Base-by-base conservation (phyloP, 2,329 filamentous ascomycete genomes). In the Gnomoniopsis sp. region DNA sequence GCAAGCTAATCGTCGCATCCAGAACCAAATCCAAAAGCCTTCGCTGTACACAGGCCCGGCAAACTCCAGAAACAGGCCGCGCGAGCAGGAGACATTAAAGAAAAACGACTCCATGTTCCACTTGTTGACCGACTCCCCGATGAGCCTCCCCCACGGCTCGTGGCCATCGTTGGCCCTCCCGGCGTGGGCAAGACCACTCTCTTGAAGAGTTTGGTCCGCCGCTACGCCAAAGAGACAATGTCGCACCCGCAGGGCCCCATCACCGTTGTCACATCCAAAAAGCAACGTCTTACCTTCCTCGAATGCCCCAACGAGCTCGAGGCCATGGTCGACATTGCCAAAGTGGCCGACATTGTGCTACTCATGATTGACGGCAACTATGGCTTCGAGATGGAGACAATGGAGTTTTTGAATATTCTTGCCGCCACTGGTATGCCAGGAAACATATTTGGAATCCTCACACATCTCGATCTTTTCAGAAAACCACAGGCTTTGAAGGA, bases 331-430 rank as follows among this genome's bases (percentile, higher is more conserved):
- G 95, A 99, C 74, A 84, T 97, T 58, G 91, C 95, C 60, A 99
- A 99, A 75, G 90, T 99, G 47, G 95, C 96, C 19, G 95, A 99
- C 72, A 97, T 99, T 68, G 91, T 98, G 6, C 81, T 99, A 52
- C 83, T 99, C 58, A 95, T 99, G 90, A 99, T 99, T 67, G 95
- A 99, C 71, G 96, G 95, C 57, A 98, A 98, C 75, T 99, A 90
- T 69, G 96, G 95, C 15, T 99, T 99, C 70, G 95, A 99, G 76
- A 99, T 99, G 95, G 95, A 99, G 81, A 99, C 95, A 0, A 99
- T 99, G 95, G 95, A 99, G 75, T 99, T 99, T 62, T 78, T 99
- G 69, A 98, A 97, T 67, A 88, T 97, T 19, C 79, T 99, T 53
- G 89, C 90, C n/a, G 86, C 91, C 2, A 96, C 90, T 33, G 95